These are phyloP conservation scores for Hyparrhenia diplandra DNA, from an alignment of 176 grass and related monocot species.

Conservation along the genomic window DNA sequence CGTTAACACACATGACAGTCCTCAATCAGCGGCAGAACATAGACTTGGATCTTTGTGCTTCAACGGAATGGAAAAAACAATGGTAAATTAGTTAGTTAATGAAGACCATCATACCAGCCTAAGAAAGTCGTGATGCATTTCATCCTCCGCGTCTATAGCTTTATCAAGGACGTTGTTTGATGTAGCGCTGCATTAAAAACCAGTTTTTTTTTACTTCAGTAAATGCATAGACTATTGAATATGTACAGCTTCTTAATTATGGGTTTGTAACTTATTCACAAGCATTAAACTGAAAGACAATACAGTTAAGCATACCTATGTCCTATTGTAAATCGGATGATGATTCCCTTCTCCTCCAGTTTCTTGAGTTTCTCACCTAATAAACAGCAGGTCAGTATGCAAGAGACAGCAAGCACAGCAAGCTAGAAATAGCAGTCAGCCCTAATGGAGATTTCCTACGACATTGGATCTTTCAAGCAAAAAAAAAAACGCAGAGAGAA, in stretches of 20 bases:
- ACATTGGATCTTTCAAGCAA: not conserved
- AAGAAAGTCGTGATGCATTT: constrained; percentile 79
- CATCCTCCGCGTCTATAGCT: constrained; percentile 74
- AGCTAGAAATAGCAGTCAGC: not conserved
- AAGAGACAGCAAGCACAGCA: not conserved
- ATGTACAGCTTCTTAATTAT: not conserved
- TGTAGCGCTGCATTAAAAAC: constrained; percentile 52
- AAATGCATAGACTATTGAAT: not conserved
- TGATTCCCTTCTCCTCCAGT: constrained; percentile 80
- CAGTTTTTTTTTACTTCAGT: constrained; percentile 3
- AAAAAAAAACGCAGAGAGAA: not conserved
- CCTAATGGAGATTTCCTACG: not conserved
- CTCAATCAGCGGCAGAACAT: not conserved
- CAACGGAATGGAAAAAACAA: not conserved
- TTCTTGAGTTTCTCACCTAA: constrained; percentile 81
- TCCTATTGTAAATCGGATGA: constrained; percentile 85
- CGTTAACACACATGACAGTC: not conserved
- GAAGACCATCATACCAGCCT: constrained; percentile 59
- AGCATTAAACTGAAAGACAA: not conserved
- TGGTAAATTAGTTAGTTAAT: too few species aligned
- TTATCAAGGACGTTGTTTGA: constrained; percentile 77
- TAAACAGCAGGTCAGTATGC: constrained; percentile 21
- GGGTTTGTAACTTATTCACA: not conserved
- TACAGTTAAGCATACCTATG: constrained; percentile 60
- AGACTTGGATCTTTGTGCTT: not conserved